Evolutionary conservation across 176 grass and related monocot species (phyloP).

Genomic region (Phoenix dactylifera): DNA sequence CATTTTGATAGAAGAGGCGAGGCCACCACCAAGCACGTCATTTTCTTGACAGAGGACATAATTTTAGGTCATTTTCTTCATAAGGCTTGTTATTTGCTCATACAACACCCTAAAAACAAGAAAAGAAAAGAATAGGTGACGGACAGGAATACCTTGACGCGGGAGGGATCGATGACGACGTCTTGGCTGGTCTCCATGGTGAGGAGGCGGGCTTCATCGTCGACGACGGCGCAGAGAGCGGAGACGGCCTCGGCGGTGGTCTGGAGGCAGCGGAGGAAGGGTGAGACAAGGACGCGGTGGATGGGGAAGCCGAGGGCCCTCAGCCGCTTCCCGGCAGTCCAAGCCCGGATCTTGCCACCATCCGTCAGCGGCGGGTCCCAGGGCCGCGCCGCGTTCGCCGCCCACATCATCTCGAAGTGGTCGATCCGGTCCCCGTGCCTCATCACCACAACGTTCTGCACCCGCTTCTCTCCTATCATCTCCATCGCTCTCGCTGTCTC

Average conservation of each 20-base stretch:
- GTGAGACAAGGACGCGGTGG: constrained; percentile 64
- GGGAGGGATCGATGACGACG: constrained; percentile 43
- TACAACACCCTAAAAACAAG: too few relatives aligned
- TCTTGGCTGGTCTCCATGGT: constrained; percentile 19
- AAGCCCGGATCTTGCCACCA: constrained; percentile 44
- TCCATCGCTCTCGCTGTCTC: constrained; percentile 9
- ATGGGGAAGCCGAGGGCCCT: constrained; percentile 27
- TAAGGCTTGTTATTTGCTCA: too few relatives aligned
- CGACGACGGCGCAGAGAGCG: constrained; percentile 44
- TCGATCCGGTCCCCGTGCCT: constrained; percentile 80
- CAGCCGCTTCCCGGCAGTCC: constrained; percentile 48
- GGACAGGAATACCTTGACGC: constrained; percentile 26
- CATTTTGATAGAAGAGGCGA: too few relatives aligned
- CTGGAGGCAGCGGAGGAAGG: constrained; percentile 69
- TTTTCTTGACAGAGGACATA: too few relatives aligned
- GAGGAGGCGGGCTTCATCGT: constrained; percentile 31
- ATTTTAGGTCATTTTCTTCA: too few relatives aligned
- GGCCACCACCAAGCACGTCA: too few relatives aligned
- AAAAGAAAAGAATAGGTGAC: background rate
- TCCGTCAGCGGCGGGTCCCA: constrained; percentile 70
- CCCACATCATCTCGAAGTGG: constrained; percentile 53
- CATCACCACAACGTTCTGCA: constrained; percentile 62
- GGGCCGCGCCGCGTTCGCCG: constrained; percentile 24
- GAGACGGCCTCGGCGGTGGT: constrained; percentile 47
- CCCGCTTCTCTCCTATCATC: background rate